Conservation (phyloP, 139 green algal genomes). For the Volvox reticuliferus region DNA sequence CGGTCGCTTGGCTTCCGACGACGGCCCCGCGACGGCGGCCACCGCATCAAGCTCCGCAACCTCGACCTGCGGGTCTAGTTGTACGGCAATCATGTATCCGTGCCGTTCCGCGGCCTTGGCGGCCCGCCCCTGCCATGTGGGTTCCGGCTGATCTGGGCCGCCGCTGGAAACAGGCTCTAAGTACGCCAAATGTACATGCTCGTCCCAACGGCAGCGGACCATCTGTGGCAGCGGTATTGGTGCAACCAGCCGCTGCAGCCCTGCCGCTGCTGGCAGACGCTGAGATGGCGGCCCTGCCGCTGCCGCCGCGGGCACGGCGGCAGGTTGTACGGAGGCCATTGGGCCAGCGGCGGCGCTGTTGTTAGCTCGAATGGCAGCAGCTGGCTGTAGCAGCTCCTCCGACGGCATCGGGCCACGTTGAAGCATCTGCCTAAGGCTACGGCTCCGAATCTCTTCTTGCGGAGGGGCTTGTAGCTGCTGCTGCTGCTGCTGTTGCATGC, state of each 20-base stretch:
- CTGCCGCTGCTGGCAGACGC: background rate
- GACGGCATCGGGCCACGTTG: background rate
- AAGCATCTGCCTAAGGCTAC: conserved; percentile 1
- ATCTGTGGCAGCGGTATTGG: conserved; percentile 24
- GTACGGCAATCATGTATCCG: conserved; percentile 36
- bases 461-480: background rate
- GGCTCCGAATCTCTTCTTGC: background rate
- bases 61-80: background rate
- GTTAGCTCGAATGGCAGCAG: too few relatives aligned
- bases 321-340: background rate
- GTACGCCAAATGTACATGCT: conserved; percentile 1
- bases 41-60: too few relatives aligned
- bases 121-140: conserved; percentile 11
- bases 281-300: too few relatives aligned
- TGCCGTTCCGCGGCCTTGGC: background rate
- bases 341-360: too few relatives aligned
- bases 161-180: background rate
- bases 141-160: background rate
- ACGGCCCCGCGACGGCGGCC: too few relatives aligned
- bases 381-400: background rate
- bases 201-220: conserved; percentile 41
- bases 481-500: conserved; percentile 1
- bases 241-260: background rate
- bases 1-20: too few relatives aligned
- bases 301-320: background rate